Percentiles rank a stretch among this genome's conserved stretches.
Conservation (phyloP, 2,329 filamentous ascomycete genomes). For the Hypoxylon sp. region DNA sequence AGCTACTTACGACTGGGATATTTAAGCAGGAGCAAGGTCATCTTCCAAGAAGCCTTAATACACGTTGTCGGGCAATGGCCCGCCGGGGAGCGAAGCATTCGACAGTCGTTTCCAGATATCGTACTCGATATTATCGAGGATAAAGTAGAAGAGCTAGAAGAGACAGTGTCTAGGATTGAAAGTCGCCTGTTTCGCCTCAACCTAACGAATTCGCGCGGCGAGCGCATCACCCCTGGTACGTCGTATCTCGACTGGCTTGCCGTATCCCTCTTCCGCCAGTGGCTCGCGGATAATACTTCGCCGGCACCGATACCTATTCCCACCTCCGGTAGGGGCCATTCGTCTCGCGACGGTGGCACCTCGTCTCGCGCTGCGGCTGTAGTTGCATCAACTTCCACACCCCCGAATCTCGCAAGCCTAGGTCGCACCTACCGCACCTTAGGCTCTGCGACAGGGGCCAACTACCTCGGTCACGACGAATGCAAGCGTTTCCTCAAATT, state of each 20-base stretch:
- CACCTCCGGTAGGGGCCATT: slow-evolving; percentile 37
- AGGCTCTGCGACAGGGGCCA: slow-evolving; percentile 71
- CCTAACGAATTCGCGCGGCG: slow-evolving; percentile 82
- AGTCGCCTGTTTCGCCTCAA: slow-evolving; percentile 85
- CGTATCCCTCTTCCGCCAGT: slow-evolving; percentile 89
- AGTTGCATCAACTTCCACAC: slow-evolving; percentile 55
- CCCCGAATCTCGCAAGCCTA: slow-evolving; percentile 68
- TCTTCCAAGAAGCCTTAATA: slow-evolving; percentile 88
- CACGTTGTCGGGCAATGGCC: slow-evolving; percentile 98
- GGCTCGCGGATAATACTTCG: slow-evolving; percentile 91
- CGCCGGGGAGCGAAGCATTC: slow-evolving; percentile 80
- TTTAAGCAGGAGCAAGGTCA: slow-evolving; percentile 84
- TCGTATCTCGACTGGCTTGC: slow-evolving; percentile 92
- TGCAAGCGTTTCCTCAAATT: slow-evolving; percentile 92
- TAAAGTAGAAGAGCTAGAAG: slow-evolving; percentile 92
- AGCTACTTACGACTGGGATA: slow-evolving; percentile 93
- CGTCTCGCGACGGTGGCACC: slow-evolving; percentile 42
- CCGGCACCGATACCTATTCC: slow-evolving; percentile 70
- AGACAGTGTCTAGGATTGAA: slow-evolving; percentile 84
- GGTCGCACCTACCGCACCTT: slow-evolving; percentile 85
- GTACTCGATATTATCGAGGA: slow-evolving; percentile 94
- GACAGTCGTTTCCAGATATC: slow-evolving; percentile 77
- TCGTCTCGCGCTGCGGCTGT: slow-evolving; percentile 50
- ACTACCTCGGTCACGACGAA: slow-evolving; percentile 86
- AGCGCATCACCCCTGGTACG: slow-evolving; percentile 83